Base-by-base conservation (phyloP, 352 stramenopile species). In the Globisporangium acanthophoron region DNA sequence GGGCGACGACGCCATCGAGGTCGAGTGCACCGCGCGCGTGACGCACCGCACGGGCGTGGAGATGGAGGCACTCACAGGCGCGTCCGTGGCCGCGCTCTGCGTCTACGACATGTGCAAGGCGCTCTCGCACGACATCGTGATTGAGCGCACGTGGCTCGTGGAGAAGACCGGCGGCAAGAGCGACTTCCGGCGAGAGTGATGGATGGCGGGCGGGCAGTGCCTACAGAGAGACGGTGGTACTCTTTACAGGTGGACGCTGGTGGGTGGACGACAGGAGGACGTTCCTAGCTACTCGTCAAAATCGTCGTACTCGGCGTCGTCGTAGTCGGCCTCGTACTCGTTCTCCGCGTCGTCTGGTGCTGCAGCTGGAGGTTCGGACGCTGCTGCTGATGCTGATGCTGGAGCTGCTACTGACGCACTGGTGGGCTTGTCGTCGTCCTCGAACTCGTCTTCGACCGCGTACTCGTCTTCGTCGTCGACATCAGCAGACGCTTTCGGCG, bases 21-120 rank as follows among this genome's bases (percentile, higher is more conserved):
- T 98, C 59, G 79, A 96, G 56, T 97, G 89, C 62, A 76, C 82
- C 21, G 96, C 96, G 60, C 70, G 74, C 35, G 91, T 97, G 45
- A 97, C 89, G 18, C 89, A 98, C 70, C 96, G 96, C 67, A 98
- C 95, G 0, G 94, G 94, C 48, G 92, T 98, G 9, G 93, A 98
- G 73, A 98, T 98, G 91, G 89, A 98, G 68, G 96, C 96, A 43
- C 78, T 99, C 37, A 98, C 87, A 18, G 96, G 96, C 31, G 94
- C 89, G 27, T 96, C 81, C 13, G 72, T 98, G 20, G 96, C 97
- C 4, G 96, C 96, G 47, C 75, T 99, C 1, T 98, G 88, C 41
- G 93, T 99, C 29, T 99, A 99, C 74, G 97, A 99, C 78, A 99
- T 99, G 97, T 96, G 94, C 69, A 99, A 99, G 73, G 96, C 94